Evolutionary conservation across 2,329 filamentous ascomycete species (phyloP).

Genomic region (Fusarium nodosum): DNA sequence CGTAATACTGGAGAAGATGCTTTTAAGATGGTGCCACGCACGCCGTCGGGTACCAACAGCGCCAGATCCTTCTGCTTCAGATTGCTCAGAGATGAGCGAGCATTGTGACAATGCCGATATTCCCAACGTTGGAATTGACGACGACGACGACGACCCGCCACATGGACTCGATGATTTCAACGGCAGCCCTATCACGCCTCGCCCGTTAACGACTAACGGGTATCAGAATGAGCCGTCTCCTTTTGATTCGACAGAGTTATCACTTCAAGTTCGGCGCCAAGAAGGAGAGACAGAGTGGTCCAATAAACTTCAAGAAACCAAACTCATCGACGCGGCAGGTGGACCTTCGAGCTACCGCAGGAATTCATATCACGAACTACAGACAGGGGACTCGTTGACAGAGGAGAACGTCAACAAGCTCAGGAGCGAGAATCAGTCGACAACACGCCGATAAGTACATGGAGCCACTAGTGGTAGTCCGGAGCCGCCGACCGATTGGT

Average conservation of each 20-base stretch:
- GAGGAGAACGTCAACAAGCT: constrained; percentile 67
- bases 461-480: background rate
- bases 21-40: constrained; percentile 73
- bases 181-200: constrained; percentile 57
- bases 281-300: constrained; percentile 59
- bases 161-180: constrained; percentile 50
- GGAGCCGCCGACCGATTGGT: constrained; percentile 16
- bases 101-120: constrained; percentile 60
- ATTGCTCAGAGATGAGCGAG: constrained; percentile 62
- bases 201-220: constrained; percentile 56
- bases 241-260: constrained; percentile 58
- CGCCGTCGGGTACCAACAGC: constrained; percentile 47
- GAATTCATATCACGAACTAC: constrained; percentile 54
- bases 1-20: constrained; percentile 76
- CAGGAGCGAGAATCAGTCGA: constrained; percentile 54
- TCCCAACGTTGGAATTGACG: constrained; percentile 56
- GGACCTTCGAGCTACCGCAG: constrained; percentile 53
- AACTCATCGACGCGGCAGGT: constrained; percentile 62
- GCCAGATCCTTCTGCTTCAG: constrained; percentile 54
- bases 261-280: constrained; percentile 53
- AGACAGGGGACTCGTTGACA: constrained; percentile 62
- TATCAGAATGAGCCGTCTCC: constrained; percentile 58
- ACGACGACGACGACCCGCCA: constrained; percentile 46
- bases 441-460: constrained; percentile 35
- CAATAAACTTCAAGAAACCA: constrained; percentile 62